phyloP scores from a whole-genome alignment of 129 eudicot species.

The Flaveria bidentis region DNA sequence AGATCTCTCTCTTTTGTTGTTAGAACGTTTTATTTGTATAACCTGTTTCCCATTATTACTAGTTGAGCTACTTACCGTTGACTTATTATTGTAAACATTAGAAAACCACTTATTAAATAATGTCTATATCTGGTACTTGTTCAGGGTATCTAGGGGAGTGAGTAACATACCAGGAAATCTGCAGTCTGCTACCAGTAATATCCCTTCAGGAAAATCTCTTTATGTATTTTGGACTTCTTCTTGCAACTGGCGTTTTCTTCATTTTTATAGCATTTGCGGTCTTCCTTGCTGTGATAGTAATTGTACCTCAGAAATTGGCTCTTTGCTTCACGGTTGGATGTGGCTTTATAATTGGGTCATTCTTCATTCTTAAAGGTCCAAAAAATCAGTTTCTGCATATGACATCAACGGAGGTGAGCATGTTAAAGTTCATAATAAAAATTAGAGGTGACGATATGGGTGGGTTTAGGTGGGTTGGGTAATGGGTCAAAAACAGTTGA shows the following conservation, averaged over 20 bases:
- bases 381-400: slow-evolving; percentile 77
- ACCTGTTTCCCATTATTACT: too few relatives aligned
- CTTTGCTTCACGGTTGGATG: slow-evolving; percentile 92
- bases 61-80: too few relatives aligned
- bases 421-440: background rate
- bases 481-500: too few relatives aligned
- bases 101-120: background rate
- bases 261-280: slow-evolving; percentile 79
- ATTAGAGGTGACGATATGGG: too few relatives aligned
- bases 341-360: slow-evolving; percentile 75
- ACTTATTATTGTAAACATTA: background rate
- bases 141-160: slow-evolving; percentile 89
- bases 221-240: slow-evolving; percentile 84
- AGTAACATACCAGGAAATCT: slow-evolving; percentile 87
- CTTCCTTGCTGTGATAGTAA: slow-evolving; percentile 84
- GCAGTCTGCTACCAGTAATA: slow-evolving; percentile 87
- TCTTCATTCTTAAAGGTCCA: slow-evolving; percentile 90
- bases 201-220: slow-evolving; percentile 93
- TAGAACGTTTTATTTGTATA: too few relatives aligned
- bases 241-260: slow-evolving; percentile 84
- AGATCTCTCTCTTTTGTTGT: too few relatives aligned
- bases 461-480: too few relatives aligned
- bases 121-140: slow-evolving; percentile 3
- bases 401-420: slow-evolving; percentile 81
- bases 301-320: slow-evolving; percentile 95